Base-by-base conservation (phyloP, 2,329 filamentous ascomycete species). In the Aspergillus pseudotamarii region DNA sequence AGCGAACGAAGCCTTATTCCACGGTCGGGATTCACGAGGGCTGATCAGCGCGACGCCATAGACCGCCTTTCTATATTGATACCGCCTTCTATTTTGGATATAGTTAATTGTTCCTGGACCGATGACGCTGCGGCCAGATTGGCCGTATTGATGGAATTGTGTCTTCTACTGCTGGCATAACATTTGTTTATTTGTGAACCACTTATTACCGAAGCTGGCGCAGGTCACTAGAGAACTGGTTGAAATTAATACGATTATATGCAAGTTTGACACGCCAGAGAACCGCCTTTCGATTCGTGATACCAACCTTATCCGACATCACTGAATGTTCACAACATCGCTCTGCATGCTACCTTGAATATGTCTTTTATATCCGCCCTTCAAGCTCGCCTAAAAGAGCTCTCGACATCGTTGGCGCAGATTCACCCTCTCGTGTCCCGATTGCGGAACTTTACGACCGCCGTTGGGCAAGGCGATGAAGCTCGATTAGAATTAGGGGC, bases 401-500 rank as follows among this genome's bases (percentile, higher is more conserved):
- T 89, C 19, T 84, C 84, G 19, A 81, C 85, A 58, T 77, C 82
- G 21, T 80, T 88, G 63, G 85, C 83, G 69, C 76, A 82, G 45
- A 83, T 83, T 4, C 80, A 84, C 32, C 80, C 82, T 53, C 82
- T 88, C 41, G 85, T 89, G 59, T 79, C 83, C 59, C 83, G 86
- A 41, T 77, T 89, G 21, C 79, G 83, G 66, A 87, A 83, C 75
- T 83, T 89, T 73, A 89, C 73, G 78, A 89, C 79, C 80, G 90
- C 79, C 80, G 88, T 83, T 12, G 79, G 83, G 76, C 72, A 91
- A 85, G 83, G 91, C 84, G 79, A 89, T 82, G 84, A 87, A 66
- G 83, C 84, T 6, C 87, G 90, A 61, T 77, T 89, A 23, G 93
- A 97, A 78, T 85, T 97, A 38, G 87, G 88, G 67, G 84, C 87